phyloP scores from a whole-genome alignment of 257 asterid species.

The Primulina huaijiensis region DNA sequence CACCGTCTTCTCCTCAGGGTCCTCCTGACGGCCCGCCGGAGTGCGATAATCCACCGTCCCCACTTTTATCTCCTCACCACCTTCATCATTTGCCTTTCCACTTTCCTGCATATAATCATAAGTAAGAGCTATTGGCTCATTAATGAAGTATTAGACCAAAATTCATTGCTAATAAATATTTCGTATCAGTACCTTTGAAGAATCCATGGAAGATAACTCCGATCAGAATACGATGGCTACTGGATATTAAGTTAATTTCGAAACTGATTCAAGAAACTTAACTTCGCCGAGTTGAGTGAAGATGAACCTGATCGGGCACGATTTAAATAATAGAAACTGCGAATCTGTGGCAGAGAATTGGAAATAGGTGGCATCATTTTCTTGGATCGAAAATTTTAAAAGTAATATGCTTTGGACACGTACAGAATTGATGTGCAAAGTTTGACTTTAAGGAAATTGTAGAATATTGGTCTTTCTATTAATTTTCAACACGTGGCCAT shows the following conservation, averaged over 20 bases:
- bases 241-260: too few relatives aligned
- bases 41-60: conserved; percentile 37
- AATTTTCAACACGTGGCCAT: background rate
- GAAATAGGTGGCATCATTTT: background rate
- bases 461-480: too few relatives aligned
- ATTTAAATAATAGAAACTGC: background rate
- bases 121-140: too few relatives aligned
- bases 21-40: conserved; percentile 34
- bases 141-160: background rate
- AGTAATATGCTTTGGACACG: background rate
- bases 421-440: background rate
- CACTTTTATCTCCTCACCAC: conserved; percentile 38
- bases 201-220: background rate
- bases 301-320: background rate
- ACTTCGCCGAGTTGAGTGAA: background rate
- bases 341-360: background rate
- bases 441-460: too few relatives aligned
- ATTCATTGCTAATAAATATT: background rate
- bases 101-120: conserved; percentile 20
- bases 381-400: background rate
- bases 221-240: background rate
- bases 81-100: conserved; percentile 30
- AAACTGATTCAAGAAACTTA: background rate
- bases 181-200: background rate
- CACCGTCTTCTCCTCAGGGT: conserved; percentile 36